Conservation (phyloP, 2,329 filamentous ascomycete genomes). For the Ceratocystis papillata region DNA sequence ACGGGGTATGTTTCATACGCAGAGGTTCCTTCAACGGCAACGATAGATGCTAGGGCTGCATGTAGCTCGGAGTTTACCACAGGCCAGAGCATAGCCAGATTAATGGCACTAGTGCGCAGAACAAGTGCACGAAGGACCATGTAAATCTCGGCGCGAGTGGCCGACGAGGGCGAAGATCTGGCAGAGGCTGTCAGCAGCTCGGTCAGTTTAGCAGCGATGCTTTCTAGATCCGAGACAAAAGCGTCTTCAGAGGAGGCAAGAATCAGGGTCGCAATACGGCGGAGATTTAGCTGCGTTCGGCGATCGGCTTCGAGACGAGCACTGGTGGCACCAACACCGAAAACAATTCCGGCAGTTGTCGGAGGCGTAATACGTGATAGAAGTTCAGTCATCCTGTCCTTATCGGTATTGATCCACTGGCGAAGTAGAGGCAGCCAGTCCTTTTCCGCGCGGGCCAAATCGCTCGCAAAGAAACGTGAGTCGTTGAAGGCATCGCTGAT, state of each 20-base stretch:
- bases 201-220: slow-evolving; percentile 69
- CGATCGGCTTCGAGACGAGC: slow-evolving; percentile 91
- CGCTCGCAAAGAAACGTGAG: slow-evolving; percentile 66
- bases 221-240: slow-evolving; percentile 64
- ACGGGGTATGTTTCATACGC: slow-evolving; percentile 65
- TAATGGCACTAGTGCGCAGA: slow-evolving; percentile 65
- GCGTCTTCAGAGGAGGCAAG: slow-evolving; percentile 67
- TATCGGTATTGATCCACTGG: slow-evolving; percentile 77
- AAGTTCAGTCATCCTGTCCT: slow-evolving; percentile 75
- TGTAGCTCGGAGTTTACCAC: slow-evolving; percentile 79
- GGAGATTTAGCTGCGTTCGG: slow-evolving; percentile 79
- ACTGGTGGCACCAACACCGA: slow-evolving; percentile 92
- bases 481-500: slow-evolving; percentile 88
- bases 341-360: slow-evolving; percentile 90
- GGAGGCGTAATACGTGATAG: slow-evolving; percentile 69
- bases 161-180: slow-evolving; percentile 83
- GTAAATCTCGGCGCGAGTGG: slow-evolving; percentile 79
- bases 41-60: slow-evolving; percentile 62
- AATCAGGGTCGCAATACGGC: slow-evolving; percentile 68
- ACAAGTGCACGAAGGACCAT: slow-evolving; percentile 75
- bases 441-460: slow-evolving; percentile 51
- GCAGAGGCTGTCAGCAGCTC: slow-evolving; percentile 76
- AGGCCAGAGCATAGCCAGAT: slow-evolving; percentile 81
- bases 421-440: slow-evolving; percentile 76
- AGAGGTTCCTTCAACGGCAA: slow-evolving; percentile 52